These are phyloP conservation scores for Ramalina peruviana DNA, from an alignment of 495 filamentous ascomycete species.

Conservation along the genomic window DNA sequence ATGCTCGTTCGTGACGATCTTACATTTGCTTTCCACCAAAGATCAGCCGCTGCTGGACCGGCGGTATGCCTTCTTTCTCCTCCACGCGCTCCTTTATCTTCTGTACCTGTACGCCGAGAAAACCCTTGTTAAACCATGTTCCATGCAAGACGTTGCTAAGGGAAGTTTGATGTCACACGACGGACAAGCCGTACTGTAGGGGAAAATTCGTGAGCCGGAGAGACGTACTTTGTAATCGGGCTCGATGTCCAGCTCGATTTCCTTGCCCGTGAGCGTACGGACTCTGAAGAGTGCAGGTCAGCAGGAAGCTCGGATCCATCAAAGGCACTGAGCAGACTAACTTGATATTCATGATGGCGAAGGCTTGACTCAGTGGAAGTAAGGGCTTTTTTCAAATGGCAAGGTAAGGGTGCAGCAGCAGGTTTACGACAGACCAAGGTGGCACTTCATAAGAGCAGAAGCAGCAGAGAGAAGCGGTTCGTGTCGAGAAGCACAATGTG, in stretches of 20 bases:
- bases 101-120: constrained; percentile 45
- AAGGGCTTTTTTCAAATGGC: too few relatives aligned
- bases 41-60: constrained; percentile 91
- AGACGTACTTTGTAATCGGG: constrained; percentile 65
- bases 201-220: neutral
- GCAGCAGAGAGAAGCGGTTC: too few relatives aligned
- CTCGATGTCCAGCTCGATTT: constrained; percentile 97
- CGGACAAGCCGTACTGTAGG: neutral
- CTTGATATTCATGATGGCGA: constrained; percentile 14
- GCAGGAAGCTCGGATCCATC: neutral
- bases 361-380: too few relatives aligned
- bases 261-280: constrained; percentile 93
- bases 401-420: too few relatives aligned
- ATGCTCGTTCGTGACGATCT: neutral
- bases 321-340: neutral
- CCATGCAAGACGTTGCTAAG: neutral
- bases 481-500: neutral
- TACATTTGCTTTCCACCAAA: constrained; percentile 97
- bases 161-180: neutral
- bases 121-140: too few relatives aligned
- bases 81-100: constrained; percentile 97
- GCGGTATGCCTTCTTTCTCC: constrained; percentile 96
- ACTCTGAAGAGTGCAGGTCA: constrained; percentile 44
- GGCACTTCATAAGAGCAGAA: too few relatives aligned
- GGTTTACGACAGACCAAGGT: too few relatives aligned